Base-by-base conservation (phyloP, 2,329 filamentous ascomycete species). In the Phialophora macrospora region DNA sequence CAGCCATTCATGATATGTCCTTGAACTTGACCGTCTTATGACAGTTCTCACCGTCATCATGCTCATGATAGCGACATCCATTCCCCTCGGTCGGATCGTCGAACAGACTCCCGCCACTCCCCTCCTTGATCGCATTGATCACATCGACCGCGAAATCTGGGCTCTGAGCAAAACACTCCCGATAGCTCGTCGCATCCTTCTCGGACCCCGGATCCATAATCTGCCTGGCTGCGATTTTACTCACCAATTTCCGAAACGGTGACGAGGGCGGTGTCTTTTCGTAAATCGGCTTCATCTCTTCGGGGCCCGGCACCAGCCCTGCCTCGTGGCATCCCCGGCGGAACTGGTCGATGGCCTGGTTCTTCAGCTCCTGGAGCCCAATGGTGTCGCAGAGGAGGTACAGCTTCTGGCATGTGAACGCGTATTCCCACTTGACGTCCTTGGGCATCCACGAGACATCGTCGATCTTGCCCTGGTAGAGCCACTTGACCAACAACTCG, bases 271-370 rank as follows among this genome's bases (percentile, higher is more conserved):
- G 78, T 34, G 79, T 81, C 57, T 76, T 75, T 58, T 80, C 79
- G 72, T 85, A 85, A 24, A 85, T 83, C 7, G 82, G 80, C 66
- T 82, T 80, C 68, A 85, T 83, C 74, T 85, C 83, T 41, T 84
- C 81, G 9, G 83, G 78, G 67, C 84, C 83, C 1, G 83, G 83
- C 0, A 85, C 83, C 7, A 85, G 75, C 60, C 80, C 78, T 34
- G 82, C 80, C 65, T 83, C 75, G 68, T 80, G 75, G 30, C 85
- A 76, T 11, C 80, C 82, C 66, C 80, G 80, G 11, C 83, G 77
- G 69, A 85, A 85, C 67, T 82, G 81, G 69, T 85, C 83, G 73
- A 85, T 84, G 61, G 83, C 82, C 11, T 82, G 74, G 64, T 85
- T 84, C 74, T 83, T 83, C 20, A 85, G 73, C 68, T 80, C 77